These are phyloP conservation scores for Aspergillus cejpii DNA, from an alignment of 2,329 filamentous ascomycete genomes.

Conservation along the genomic window DNA sequence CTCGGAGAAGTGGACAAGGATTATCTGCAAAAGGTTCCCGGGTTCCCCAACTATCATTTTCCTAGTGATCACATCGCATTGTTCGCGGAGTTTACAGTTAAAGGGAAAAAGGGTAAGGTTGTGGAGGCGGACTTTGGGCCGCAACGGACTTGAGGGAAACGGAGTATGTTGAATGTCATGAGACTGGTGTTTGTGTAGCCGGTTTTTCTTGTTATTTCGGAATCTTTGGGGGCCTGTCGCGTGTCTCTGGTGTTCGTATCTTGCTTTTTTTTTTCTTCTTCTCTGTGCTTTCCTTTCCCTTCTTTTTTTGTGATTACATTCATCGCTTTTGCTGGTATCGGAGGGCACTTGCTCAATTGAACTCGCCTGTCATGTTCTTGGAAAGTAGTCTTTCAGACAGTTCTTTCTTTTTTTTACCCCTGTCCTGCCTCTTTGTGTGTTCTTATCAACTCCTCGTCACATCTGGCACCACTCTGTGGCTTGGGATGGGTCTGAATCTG, in stretches of 20 bases:
- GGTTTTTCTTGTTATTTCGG: slow-evolving; percentile 35
- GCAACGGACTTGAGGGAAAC: slow-evolving; percentile 36
- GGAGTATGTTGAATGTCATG: slow-evolving; percentile 34
- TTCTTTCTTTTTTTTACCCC: slow-evolving; percentile 13
- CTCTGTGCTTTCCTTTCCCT: too few relatives aligned
- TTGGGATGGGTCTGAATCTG: slow-evolving; percentile 1
- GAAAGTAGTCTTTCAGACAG: slow-evolving; percentile 24
- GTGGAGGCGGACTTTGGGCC: slow-evolving; percentile 58
- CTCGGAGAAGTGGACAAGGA: slow-evolving; percentile 80
- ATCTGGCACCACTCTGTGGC: slow-evolving; percentile 17
- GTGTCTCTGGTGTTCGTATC: slow-evolving; percentile 24
- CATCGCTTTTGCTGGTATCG: slow-evolving; percentile 18
- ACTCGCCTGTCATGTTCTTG: slow-evolving; percentile 23
- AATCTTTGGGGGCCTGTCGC: slow-evolving; percentile 34
- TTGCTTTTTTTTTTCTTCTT: slow-evolving; percentile 17
- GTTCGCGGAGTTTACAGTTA: slow-evolving; percentile 83
- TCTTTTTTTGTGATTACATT: slow-evolving; percentile 22
- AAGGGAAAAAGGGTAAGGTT: slow-evolving; percentile 72
- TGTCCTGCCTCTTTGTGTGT: slow-evolving; percentile 19
- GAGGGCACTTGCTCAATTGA: slow-evolving; percentile 15
- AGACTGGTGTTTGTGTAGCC: slow-evolving; percentile 36
- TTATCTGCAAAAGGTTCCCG: slow-evolving; percentile 78
- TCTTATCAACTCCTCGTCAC: slow-evolving; percentile 18
- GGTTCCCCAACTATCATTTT: slow-evolving; percentile 92
- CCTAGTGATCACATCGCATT: slow-evolving; percentile 88